Base-by-base conservation (phyloP, 495 filamentous ascomycete genomes). In the Tuber microsphaerosporum region DNA sequence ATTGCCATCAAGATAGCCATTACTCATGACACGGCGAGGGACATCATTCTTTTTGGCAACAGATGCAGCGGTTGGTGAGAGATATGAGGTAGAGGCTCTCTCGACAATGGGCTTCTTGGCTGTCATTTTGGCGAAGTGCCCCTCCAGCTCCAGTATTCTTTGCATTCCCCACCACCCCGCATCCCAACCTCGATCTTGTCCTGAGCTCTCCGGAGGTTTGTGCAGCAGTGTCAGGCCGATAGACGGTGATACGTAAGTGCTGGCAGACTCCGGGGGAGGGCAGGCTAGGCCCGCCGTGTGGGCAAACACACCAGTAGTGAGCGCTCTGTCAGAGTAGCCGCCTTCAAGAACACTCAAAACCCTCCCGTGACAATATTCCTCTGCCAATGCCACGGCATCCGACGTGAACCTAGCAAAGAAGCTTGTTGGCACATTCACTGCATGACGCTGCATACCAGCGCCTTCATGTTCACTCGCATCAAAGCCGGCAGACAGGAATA, bases 381-480 rank as follows among this genome's bases (percentile, higher is more conserved):
- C 88, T 0, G 96, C 92, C 73, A 99, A 85, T 7, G 86, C 87
- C 20, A 94, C 91, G 5, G 97, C 88, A 80, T 99, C 95, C 7
- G 88, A 88, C 0, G 95, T 94, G 75, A 99, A 91, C 4, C 90
- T 88, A 71, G 96, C 94, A 83, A 97, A 99, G 83, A 99, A 99
- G 44, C 93, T 93, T 10, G 94, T 98, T 0, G 96, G 95, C 12
- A 99, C 94, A 84, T 97, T 95, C 75, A 96, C 93, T 72, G 90
- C 89, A 84, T 99, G 95, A 71, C 95, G 87, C 82, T 98, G 95
- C 96, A 99, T 98, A 2, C 91, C 92, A 5, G 86, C 83, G n/a
- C 89, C 88, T 83, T 99, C 95, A 89, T 92, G 94, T 82, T 98
- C 92, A 80, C 93, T 97, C 7, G 95, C 96, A 85, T 99, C 95